Base-by-base conservation (phyloP, 495 filamentous ascomycete species). In the Penicillium goetzii region DNA sequence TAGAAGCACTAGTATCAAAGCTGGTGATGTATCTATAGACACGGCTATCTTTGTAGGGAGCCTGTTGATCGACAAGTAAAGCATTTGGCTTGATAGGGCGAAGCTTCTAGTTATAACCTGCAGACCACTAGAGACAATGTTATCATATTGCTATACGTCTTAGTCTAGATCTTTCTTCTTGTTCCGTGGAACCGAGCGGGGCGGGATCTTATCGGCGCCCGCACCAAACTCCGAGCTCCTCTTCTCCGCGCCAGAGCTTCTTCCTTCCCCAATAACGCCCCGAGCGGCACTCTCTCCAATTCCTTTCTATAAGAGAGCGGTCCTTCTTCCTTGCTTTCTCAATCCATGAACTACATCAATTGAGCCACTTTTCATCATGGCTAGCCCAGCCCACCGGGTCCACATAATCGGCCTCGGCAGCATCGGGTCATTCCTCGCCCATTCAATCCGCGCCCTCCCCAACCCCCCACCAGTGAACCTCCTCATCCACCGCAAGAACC, bases 341-440 rank as follows among this genome's bases (percentile, higher is more conserved):
- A 4, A 21, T 47, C 32, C 1, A 55, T 55, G 52, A 21, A 2
- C 32, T 34, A 34, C 51, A 32, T 41, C 32, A 15, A 15, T 28
- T 32, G 4, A 53, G 12, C 15, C n/a, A 12, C 11, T 17, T 11
- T 23, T 50, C 56, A 36, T 14, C 15, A 63, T 63, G 61, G 30
- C 61, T 3, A 43, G 26, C 32, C 25, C 43, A 45, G 19, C 34
- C 9, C 54, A 34, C 11, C n/a, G n/a, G n/a, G 80, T 86, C 15
- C 74, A 85, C 62, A 74, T 86, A 15, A 54, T 86, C 6, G 84
- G 84, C 5, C 66, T 78, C 28, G 84, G 84, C 26, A 83, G 74
- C 60, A 72, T 85, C n/a, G 84, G 83, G 1, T 75, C 73, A 4
- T 80, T 86, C 25, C 74, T 84, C 41, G 84, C 83, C 3, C 83